These are phyloP conservation scores for Coemansia sp. DNA, from an alignment of 192 early-diverging fungal genomes.

Conservation along the genomic window DNA sequence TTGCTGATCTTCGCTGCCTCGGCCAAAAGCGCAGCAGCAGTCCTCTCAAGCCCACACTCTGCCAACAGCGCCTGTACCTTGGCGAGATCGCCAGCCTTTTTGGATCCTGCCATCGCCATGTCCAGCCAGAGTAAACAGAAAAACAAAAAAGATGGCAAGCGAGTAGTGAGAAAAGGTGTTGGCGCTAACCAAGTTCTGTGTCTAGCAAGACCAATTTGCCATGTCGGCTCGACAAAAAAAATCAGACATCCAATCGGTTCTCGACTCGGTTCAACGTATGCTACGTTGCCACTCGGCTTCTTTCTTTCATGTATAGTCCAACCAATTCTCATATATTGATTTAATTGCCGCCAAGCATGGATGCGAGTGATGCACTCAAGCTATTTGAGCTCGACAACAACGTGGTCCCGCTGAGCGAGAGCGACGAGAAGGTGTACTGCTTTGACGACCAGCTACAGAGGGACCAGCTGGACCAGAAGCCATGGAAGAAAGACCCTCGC, in stretches of 20 bases:
- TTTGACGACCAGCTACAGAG: slow-evolving; percentile 72
- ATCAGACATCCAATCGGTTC: neutral
- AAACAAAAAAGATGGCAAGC: neutral
- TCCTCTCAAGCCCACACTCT: slow-evolving; percentile 32
- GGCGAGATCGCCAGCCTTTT: slow-evolving; percentile 15
- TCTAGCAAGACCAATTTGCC: neutral
- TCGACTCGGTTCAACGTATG: neutral
- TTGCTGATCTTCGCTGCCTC: slow-evolving; percentile 38
- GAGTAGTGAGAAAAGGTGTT: neutral
- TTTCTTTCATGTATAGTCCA: too few relatives aligned
- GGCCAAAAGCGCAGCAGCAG: slow-evolving; percentile 24
- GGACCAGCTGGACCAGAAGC: slow-evolving; percentile 59
- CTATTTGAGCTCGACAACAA: slow-evolving; percentile 67
- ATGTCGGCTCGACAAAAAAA: neutral
- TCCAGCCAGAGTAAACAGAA: neutral
- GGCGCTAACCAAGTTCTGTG: too few relatives aligned
- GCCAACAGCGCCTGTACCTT: slow-evolving; percentile 29
- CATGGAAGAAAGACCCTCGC: slow-evolving; percentile 73
- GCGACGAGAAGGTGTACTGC: slow-evolving; percentile 74
- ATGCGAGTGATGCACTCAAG: slow-evolving; percentile 30
- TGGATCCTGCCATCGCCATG: slow-evolving; percentile 3
- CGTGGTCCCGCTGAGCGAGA: slow-evolving; percentile 62
- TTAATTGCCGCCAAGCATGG: slow-evolving; percentile 5
- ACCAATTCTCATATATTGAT: slow-evolving; percentile 1
- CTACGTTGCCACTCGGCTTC: too few relatives aligned